These are phyloP conservation scores for Jaenimonas drosophilae DNA, from an alignment of 208 protist species.

Conservation along the genomic window DNA sequence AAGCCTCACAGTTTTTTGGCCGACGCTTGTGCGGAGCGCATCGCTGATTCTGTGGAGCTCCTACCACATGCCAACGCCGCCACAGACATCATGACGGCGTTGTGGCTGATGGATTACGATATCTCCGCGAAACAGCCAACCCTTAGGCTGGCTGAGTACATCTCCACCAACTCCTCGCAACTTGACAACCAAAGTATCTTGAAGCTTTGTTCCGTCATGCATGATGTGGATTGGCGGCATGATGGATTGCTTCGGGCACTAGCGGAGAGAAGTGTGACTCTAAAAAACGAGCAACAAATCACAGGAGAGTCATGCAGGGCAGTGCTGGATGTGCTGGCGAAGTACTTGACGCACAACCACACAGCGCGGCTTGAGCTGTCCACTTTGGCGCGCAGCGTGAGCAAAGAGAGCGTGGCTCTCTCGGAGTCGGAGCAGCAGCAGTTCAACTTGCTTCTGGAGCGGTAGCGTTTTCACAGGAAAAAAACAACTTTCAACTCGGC, in stretches of 20 bases:
- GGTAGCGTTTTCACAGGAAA: no score
- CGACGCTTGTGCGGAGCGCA: slow-evolving; percentile 11
- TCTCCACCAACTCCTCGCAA: slow-evolving; percentile 24
- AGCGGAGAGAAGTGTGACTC: slow-evolving; percentile 23
- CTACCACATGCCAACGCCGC: slow-evolving; percentile 34
- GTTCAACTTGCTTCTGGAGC: slow-evolving; percentile 29
- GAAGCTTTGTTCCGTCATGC: slow-evolving; percentile 52
- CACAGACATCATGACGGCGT: slow-evolving; percentile 34
- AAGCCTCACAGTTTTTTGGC: slow-evolving; percentile 20
- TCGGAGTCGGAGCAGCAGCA: slow-evolving; percentile 57
- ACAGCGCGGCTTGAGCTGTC: slow-evolving; percentile 40
- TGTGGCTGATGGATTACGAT: slow-evolving; percentile 57
- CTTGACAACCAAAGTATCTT: slow-evolving; percentile 26
- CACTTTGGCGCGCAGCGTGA: slow-evolving; percentile 49
- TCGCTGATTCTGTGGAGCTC: slow-evolving; percentile 16
- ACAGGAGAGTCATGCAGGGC: slow-evolving; percentile 23
- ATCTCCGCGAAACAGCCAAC: slow-evolving; percentile 10
- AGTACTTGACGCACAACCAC: slow-evolving; percentile 32
- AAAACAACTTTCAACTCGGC: no score
- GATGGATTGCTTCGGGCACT: slow-evolving; percentile 33
- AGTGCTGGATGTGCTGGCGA: slow-evolving; percentile 52
- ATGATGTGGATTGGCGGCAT: slow-evolving; percentile 33
- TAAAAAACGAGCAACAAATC: slow-evolving; percentile 24
- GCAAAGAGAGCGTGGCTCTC: slow-evolving; percentile 49
- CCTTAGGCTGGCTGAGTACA: slow-evolving; percentile 13